phyloP scores from a whole-genome alignment of 1,284 basidiomycete species.

The Tausonia pullulans region DNA sequence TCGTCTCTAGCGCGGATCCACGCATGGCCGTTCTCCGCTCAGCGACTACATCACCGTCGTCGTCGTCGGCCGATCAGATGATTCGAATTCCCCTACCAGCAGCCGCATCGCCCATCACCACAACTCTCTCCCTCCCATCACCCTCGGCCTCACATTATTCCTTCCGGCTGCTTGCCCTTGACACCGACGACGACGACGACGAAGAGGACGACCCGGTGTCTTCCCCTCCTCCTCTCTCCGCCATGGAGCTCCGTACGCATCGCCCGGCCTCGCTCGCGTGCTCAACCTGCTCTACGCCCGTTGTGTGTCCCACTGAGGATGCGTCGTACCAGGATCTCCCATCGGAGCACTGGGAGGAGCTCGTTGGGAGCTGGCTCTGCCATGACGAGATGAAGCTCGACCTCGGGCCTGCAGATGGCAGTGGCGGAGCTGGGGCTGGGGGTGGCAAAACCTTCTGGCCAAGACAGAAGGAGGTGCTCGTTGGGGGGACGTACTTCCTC shows the following conservation, averaged over 20 bases:
- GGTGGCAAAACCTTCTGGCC: conserved; percentile 70
- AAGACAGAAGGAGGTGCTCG: conserved; percentile 51
- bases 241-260: not conserved
- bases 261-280: not conserved
- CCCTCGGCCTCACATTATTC: not conserved
- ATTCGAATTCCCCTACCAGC: not conserved
- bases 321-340: conserved; percentile 51
- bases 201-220: no score
- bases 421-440: conserved; percentile 49
- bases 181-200: not conserved
- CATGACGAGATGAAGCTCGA: conserved; percentile 61
- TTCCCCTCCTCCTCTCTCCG: not conserved
- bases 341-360: conserved; percentile 91
- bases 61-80: not conserved
- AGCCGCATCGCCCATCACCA: not conserved
- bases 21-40: not conserved
- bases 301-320: not conserved
- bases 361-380: conserved; percentile 97
- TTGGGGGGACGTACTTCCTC: conserved; percentile 74
- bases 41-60: not conserved
- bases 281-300: not conserved
- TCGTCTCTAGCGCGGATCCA: no score
- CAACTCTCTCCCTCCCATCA: not conserved
- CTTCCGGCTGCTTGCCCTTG: not conserved
- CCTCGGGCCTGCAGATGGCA: not conserved